Base-by-base conservation (phyloP, 148 eudicot genomes). In the Camellia japonica region DNA sequence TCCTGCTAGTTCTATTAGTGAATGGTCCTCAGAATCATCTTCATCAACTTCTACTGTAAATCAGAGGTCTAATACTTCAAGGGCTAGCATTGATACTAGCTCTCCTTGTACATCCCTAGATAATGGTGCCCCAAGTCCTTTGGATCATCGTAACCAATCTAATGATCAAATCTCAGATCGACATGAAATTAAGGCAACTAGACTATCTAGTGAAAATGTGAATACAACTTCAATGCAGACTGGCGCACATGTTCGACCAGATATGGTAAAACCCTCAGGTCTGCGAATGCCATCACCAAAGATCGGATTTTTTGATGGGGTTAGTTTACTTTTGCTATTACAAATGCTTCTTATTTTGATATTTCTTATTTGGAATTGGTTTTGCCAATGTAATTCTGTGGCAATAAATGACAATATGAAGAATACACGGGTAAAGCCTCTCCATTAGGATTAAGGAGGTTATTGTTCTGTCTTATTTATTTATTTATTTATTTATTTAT, bases 251-350 rank as follows among this genome's bases (percentile, higher is more conserved):
- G 61, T 83, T 73, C 86, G 80, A 72, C 79, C 90, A 62, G 85
- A 80, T 78, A 80, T 84, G 1, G 86, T 81, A 81, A 94, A 91
- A 77, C 99, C 99, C 62, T 87, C 99, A 64, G 98, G 99, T 76
- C 91, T 96, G 63, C 91, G 98, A 72, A 81, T 91, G 92, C 99
- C 99, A 23, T 94, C 99, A 20, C 95, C 98, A 15, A 96, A 92
- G 82, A 90, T 92, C 62, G 98, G 99, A 30, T 96, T 87, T 84
- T 96, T 96, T 85, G 99, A 96, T 76, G 98, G 97, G 94, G 98
- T 95, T 10, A 89, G 98, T 89, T 81, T 81, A 19, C 60, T 43
- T 65, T 46, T 23, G 66, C 64, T 81, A 9, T 51, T 67, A 15
- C 38, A 49, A 62, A 41, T 69, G 71, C 58, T 55, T 56, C 47